Evolutionary conservation across 2,329 filamentous ascomycete species (phyloP), one percentile per base, ranked within the genome.

Genomic region (Fusarium sp.): DNA sequence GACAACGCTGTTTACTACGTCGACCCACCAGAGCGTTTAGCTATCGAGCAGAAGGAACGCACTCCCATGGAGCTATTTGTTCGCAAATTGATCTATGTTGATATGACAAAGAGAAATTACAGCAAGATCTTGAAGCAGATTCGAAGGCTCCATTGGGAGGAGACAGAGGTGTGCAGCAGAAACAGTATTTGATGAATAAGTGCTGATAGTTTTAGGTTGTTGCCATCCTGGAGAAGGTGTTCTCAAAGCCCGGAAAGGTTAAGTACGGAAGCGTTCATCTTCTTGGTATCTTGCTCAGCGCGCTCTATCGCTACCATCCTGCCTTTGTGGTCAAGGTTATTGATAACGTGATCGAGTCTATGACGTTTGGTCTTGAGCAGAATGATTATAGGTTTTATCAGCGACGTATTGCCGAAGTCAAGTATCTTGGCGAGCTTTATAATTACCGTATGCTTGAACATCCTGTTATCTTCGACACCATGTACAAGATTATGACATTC

Each of bases 341-440:
- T 72, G 96, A 99, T 81, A 95, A 96, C 73, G 85, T 98, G 11
- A 87, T 98, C 22, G 97, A 99, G 82, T 92, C 94, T 11, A 92
- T 99, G 73, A 93, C 90, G 2, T 89, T 97, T 73, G 96, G 96
- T 3, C 87, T 99, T 6, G 96, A 99, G 82, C 90, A 95, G 76
- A 98, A 98, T 78, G 96, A 99, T 81, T 99, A 98, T 87, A 95
- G 97, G 79, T 97, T 95, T 84, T 98, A 97, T 80, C 96, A 99
- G 83, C 92, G 95, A 68, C 92, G 96, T 28, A 92, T 99, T 71
- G 94, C 97, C 6, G 96, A 98, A 82, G 94, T 98, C 79, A 98
- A 98, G 81, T 99, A 98, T 80, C 87, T 99, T 10, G 95, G 94
- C 28, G 96, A 99, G 83, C 89, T 99, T 15, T 99, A 99, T 85